A percentile compares a stretch with the other conserved stretches of the same genome.
phyloP scores from a whole-genome alignment of 148 eudicot species.

The Arctostaphylos glauca region DNA sequence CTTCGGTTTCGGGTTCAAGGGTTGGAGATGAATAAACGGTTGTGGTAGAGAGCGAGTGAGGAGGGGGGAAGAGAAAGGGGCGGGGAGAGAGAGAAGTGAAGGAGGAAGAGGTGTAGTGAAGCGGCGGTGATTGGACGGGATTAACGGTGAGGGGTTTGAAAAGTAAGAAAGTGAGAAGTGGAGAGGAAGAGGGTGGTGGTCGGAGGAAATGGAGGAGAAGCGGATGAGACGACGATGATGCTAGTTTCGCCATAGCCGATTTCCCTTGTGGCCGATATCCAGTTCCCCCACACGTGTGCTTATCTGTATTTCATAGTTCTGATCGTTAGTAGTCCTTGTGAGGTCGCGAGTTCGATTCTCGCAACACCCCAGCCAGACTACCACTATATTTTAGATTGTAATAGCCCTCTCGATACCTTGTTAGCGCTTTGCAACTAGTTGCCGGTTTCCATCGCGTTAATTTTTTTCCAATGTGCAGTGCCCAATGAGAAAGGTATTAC shows the following conservation, averaged over 20 bases:
- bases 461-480: too few species aligned
- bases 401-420: too few species aligned
- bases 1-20: neutral
- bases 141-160: neutral
- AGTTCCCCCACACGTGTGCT: neutral
- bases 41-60: neutral
- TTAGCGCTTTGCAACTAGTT: too few species aligned
- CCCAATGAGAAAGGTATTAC: too few species aligned
- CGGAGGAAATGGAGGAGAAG: slow-evolving; percentile 14
- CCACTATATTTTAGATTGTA: too few species aligned
- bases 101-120: neutral
- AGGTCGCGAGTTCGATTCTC: too few species aligned
- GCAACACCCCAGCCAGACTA: too few species aligned
- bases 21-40: neutral
- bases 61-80: neutral
- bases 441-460: too few species aligned
- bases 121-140: neutral
- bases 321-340: too few species aligned
- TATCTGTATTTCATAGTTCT: neutral
- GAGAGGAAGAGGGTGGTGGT: neutral
- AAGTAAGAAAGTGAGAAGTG: neutral
- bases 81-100: slow-evolving; percentile 6
- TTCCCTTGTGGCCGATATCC: neutral
- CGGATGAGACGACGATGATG: slow-evolving; percentile 16
- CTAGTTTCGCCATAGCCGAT: slow-evolving; percentile 12